These are phyloP conservation scores for Apiotrichum siamense DNA, from an alignment of 1,284 basidiomycete species.

Conservation along the genomic window DNA sequence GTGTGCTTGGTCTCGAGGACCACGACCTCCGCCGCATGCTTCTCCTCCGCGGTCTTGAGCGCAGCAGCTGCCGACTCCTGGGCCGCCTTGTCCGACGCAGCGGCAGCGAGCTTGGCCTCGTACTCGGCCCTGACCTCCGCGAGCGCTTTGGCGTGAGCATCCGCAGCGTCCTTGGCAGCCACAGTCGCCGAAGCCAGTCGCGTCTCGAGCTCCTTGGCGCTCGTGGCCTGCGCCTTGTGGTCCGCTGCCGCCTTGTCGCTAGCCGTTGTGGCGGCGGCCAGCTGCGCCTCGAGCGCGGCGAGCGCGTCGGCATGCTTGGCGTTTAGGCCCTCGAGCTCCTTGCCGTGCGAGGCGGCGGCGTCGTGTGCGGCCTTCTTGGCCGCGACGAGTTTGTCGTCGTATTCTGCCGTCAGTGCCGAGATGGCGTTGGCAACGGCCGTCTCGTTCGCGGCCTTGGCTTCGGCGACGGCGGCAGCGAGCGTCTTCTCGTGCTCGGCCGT, in stretches of 20 bases:
- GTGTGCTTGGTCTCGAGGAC: constrained; percentile 15
- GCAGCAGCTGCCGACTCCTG: neutral
- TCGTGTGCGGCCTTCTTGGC: constrained; percentile 17
- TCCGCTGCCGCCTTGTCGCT: neutral
- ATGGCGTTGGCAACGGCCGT: constrained; percentile 8
- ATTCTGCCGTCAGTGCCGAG: constrained; percentile 3
- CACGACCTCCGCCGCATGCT: constrained; percentile 1
- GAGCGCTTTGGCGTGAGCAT: constrained; percentile 24
- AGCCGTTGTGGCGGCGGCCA: constrained; percentile 2
- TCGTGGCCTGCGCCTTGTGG: neutral
- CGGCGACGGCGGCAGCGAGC: constrained; percentile 4
- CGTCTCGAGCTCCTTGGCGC: constrained; percentile 3
- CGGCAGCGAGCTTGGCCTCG: constrained; percentile 1
- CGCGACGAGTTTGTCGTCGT: constrained; percentile 13
- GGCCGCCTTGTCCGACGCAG: neutral
- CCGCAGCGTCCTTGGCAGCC: constrained; percentile 15
- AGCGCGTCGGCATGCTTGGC: constrained; percentile 16
- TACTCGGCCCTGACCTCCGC: constrained; percentile 22
- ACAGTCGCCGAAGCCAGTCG: constrained; percentile 6
- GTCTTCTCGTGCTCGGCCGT: constrained; percentile 17
- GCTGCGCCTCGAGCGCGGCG: constrained; percentile 3
- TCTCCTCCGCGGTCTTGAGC: neutral
- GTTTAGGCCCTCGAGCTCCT: constrained; percentile 25
- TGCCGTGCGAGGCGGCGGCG: constrained; percentile 17
- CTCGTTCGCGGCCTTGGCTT: constrained; percentile 19